Evolutionary conservation across 2,329 filamentous ascomycete species (phyloP).

Genomic region (Trichoderma simmonsii): DNA sequence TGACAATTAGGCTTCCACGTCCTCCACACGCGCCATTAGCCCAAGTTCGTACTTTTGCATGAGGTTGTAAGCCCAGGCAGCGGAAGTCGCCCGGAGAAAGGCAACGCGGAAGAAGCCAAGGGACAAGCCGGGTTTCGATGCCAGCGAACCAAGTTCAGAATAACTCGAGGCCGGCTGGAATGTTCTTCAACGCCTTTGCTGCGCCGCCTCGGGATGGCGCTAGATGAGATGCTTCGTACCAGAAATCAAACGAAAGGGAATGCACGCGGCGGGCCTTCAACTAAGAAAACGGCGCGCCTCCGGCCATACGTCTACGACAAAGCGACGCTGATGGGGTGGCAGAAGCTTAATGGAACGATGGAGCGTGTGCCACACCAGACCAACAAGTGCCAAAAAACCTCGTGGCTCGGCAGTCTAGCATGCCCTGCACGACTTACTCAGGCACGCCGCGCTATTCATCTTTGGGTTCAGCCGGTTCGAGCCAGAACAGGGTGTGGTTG

Average conservation of each 20-base stretch:
- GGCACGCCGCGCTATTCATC: conserved; percentile 16
- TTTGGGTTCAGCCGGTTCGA: conserved; percentile 3
- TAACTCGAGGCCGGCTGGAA: background rate
- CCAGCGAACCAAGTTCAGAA: background rate
- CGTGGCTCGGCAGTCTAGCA: conserved; percentile 19
- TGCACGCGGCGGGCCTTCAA: background rate
- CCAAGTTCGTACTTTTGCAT: background rate
- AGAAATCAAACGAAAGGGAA: background rate
- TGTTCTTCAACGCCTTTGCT: background rate
- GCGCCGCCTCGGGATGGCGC: background rate
- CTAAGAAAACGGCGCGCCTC: conserved; percentile 13
- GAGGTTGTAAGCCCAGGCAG: background rate
- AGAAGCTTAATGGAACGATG: conserved; percentile 18
- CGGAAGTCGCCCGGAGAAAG: background rate
- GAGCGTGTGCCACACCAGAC: conserved; percentile 13
- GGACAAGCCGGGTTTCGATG: background rate
- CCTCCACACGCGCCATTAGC: background rate
- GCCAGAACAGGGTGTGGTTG: background rate
- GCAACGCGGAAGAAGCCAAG: background rate
- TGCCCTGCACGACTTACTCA: conserved; percentile 18
- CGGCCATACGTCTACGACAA: conserved; percentile 8
- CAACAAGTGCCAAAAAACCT: conserved; percentile 15
- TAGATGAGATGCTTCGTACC: background rate
- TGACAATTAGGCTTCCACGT: background rate
- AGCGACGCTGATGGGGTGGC: conserved; percentile 14